Conservation (phyloP, 2,329 filamentous ascomycete genomes). For the Bimuria novae-zelandiae region DNA sequence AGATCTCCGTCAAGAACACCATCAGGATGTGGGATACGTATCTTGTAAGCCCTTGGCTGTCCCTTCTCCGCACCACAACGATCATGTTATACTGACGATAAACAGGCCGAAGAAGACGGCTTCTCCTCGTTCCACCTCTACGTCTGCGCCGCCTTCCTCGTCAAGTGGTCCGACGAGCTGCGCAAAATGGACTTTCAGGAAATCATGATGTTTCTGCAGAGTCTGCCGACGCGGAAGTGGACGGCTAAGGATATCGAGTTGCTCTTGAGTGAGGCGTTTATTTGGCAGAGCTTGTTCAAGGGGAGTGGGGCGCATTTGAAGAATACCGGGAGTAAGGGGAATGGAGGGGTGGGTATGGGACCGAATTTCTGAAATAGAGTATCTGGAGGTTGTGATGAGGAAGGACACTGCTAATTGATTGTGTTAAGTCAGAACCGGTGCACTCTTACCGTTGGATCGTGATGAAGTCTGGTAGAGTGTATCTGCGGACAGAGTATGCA, state of each 20-base stretch:
- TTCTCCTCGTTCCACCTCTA: slow-evolving; percentile 99
- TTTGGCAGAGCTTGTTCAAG: slow-evolving; percentile 97
- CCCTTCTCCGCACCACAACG: background rate
- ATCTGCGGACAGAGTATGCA: no score
- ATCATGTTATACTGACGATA: slow-evolving; percentile 16
- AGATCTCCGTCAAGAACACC: slow-evolving; percentile 94
- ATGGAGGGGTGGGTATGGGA: slow-evolving; percentile 45
- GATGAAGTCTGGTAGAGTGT: no score
- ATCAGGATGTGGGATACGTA: slow-evolving; percentile 99
- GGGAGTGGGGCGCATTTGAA: slow-evolving; percentile 86
- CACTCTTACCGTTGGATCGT: no score
- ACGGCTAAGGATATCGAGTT: slow-evolving; percentile 98
- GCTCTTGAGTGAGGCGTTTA: slow-evolving; percentile 92
- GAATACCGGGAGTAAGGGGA: slow-evolving; percentile 41
- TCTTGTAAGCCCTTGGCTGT: slow-evolving; percentile 65
- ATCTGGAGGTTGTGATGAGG: slow-evolving; percentile 13
- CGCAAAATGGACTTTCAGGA: slow-evolving; percentile 98
- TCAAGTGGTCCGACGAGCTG: slow-evolving; percentile 96
- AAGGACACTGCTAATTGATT: no score
- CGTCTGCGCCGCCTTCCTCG: slow-evolving; percentile 94
- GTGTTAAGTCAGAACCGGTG: no score
- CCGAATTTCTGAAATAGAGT: slow-evolving; percentile 41
- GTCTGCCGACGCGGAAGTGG: slow-evolving; percentile 89
- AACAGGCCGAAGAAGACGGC: slow-evolving; percentile 92
- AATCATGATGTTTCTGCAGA: slow-evolving; percentile 99